Evolutionary conservation across 352 stramenopile genomes (phyloP), one percentile per base, ranked within the genome.

Genomic region (Globisporangium recalcitrans): DNA sequence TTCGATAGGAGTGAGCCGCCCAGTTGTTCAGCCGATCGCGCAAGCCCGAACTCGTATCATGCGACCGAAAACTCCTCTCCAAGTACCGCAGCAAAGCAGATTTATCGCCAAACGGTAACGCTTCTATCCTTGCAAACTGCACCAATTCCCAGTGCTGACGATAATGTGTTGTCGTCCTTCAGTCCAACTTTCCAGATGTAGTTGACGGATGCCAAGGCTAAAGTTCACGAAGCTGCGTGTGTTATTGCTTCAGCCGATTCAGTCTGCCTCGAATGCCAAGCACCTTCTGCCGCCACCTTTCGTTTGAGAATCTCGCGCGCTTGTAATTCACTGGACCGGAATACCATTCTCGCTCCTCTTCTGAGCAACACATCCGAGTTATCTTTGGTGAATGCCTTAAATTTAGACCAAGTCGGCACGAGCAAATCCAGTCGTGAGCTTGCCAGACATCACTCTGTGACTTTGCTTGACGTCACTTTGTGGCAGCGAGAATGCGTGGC

Each of bases 51-150:
- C 73, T 56, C 77, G 78, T 3, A 84, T 90, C 9, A 48, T 88
- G 57, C 76, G 80, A 49, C 83, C 80, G 16, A 92, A 90, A 60
- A 92, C 80, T 2, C 83, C 83, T n/a, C 31, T 88, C 3, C 80
- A 90, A 62, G 58, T 73, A 8, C 78, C 80, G 31, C 83, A 92
- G 51, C 70, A 81, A 49, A 71, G 71, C 42, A 71, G 77, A 47
- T 88, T 89, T 49, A 56, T 90, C 21, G 72, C 80, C 8, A 89
- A 85, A 55, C 70, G 82, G 82, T 91, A 72, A 52, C 10, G 13
- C 8, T 16, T 6, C 3, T 31, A 38, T n/a, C 7, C 14, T 56
- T 42, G 4, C 19, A 32, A 56, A 3, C 29, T 58, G 16, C 38
- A 46, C 9, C 16, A 22, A 44, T 19, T 22, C 14, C 3, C 13